Base-by-base conservation (phyloP, 345 rosid genomes). In the Sisymbrium irio region DNA sequence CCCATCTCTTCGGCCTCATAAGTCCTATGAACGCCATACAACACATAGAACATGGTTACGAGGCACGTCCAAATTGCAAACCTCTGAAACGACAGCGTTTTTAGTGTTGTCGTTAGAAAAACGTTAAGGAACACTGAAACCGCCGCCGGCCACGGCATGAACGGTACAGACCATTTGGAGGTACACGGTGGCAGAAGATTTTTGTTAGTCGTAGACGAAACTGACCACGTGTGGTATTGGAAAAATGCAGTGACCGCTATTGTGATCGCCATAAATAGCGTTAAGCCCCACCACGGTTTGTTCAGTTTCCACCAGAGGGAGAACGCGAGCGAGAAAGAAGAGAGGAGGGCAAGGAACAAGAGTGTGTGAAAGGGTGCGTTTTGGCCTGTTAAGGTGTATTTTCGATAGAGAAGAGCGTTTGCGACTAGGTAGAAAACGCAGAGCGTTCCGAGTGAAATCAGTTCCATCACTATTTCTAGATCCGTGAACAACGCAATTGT, bases 101-200 rank as follows among this genome's bases (percentile, higher is more conserved):
- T 90, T 17, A 93, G 71, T 4, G 91, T 87, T 28, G 89, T 82
- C 85, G 84, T 82, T 11, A 93, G 92, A 74, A 93, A 87, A 15
- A 89, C 82, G 63, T 87, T 93, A 7, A 93, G 88, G 82, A 88
- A 87, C 68, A 87, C 84, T 0, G 97, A 91, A 2, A 82, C 53
- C 1, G 87, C 92, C 0, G 97, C 92, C 3, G 94, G 96, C 97
- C 97, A 93, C 9, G 98, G 98, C 98, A 93, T 93, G 53, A 87
- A 67, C 4, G 98, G 97, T 33, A 93, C 96, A 1, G 90, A 82
- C 98, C 96, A 93, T 56, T 45, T 77, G 27, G 66, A 44, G 9
- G 54, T 17, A 25, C 25, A 39, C 1, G 61, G 20, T n/a, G 33
- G 22, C 6, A 49, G 6, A 65, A 65, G 32, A 59, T 39, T 40